phyloP scores from a whole-genome alignment of 106 monocot species.

The Xerophyta viscosa region DNA sequence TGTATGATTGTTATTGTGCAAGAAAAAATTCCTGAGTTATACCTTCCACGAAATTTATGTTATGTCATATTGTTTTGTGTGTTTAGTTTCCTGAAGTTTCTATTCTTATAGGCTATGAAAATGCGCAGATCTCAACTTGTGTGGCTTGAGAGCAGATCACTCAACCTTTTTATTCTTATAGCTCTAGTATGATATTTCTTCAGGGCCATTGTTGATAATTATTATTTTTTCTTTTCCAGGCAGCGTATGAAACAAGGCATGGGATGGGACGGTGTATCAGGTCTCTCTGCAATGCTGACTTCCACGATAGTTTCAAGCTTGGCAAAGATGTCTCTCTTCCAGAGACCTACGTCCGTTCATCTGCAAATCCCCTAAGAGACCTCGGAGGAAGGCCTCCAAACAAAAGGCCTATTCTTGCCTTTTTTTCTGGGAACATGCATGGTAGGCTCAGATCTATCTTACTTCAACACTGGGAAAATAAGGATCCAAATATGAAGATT shows the following conservation, averaged over 20 bases:
- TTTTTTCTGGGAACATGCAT: slow-evolving; percentile 71
- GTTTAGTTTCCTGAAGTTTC: too few species aligned
- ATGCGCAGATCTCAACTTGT: too few species aligned
- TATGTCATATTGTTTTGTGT: too few species aligned
- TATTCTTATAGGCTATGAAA: too few species aligned
- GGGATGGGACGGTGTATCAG: slow-evolving; percentile 60
- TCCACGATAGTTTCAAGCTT: slow-evolving; percentile 61
- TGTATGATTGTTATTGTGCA: too few species aligned
- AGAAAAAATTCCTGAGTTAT: too few species aligned
- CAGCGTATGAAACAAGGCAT: slow-evolving; percentile 56
- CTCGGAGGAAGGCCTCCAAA: slow-evolving; percentile 48
- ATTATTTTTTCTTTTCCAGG: slow-evolving; percentile 22
- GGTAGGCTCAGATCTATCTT: slow-evolving; percentile 46
- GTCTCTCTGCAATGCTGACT: slow-evolving; percentile 85
- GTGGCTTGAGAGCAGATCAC: too few species aligned
- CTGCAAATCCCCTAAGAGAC: slow-evolving; percentile 46
- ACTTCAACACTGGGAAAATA: slow-evolving; percentile 55
- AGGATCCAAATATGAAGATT: slow-evolving; percentile 64
- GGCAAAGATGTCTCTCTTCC: slow-evolving; percentile 84
- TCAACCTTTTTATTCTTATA: too few species aligned
- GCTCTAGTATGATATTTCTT: too few species aligned
- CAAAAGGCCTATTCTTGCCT: slow-evolving; percentile 38
- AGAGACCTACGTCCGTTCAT: slow-evolving; percentile 63
- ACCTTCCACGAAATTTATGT: too few species aligned
- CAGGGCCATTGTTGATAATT: neutral